Evolutionary conservation across 352 stramenopile genomes (phyloP).

Genomic region (Phytopythium vexans): DNA sequence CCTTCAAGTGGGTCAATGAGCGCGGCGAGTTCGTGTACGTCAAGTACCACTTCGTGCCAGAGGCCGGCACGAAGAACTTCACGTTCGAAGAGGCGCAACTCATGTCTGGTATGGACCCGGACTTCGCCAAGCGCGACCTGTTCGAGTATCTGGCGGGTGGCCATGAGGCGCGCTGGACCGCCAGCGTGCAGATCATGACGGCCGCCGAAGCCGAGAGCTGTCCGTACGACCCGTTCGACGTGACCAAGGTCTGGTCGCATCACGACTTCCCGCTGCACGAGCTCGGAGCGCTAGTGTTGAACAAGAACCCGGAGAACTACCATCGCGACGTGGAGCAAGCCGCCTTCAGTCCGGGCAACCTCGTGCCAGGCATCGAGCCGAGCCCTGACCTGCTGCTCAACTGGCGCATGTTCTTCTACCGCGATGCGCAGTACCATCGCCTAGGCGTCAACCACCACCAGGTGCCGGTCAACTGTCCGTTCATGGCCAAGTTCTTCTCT

Average conservation of each 20-base stretch:
- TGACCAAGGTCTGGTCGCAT: constrained; percentile 91
- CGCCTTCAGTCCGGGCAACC: constrained; percentile 81
- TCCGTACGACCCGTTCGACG: constrained; percentile 81
- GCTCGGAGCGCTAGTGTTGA: constrained; percentile 78
- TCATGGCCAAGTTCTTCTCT: constrained; percentile 25
- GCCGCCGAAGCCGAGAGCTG: constrained; percentile 50
- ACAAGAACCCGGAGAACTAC: constrained; percentile 88
- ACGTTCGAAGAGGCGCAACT: constrained; percentile 55
- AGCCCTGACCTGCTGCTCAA: constrained; percentile 89
- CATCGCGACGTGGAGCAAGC: constrained; percentile 91
- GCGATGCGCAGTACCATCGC: constrained; percentile 84
- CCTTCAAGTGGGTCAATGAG: constrained; percentile 81
- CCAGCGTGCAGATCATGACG: constrained; percentile 89
- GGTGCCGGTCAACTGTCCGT: constrained; percentile 85
- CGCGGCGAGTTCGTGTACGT: constrained; percentile 65
- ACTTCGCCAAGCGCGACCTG: constrained; percentile 86
- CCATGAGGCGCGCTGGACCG: constrained; percentile 68
- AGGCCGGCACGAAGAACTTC: constrained; percentile 82
- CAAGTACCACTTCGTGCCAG: constrained; percentile 91
- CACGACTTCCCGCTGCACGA: constrained; percentile 69
- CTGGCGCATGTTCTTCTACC: constrained; percentile 87
- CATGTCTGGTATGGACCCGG: constrained; percentile 58
- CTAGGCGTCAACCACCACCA: constrained; percentile 89
- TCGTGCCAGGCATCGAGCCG: constrained; percentile 86
- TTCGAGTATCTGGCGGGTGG: constrained; percentile 78